Base-by-base conservation (phyloP, 371 early-diverging fungal species). In the Gilbertella persicaria region DNA sequence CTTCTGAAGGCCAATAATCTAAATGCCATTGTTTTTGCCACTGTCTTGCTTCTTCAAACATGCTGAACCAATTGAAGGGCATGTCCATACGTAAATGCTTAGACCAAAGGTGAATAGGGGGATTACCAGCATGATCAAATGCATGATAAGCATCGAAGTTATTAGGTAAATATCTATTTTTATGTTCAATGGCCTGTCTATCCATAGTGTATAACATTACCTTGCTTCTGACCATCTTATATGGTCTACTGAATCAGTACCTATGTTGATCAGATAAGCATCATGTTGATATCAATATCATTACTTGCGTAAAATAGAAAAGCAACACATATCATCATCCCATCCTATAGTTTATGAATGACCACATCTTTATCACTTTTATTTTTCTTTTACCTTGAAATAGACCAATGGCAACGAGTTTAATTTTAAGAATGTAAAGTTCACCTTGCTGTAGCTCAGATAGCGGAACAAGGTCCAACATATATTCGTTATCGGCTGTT, bases 251-350 rank as follows among this genome's bases (percentile, higher is more conserved):
- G 58, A 45, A 20, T 75, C 76, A 9, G 71, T 64, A 6, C 73
- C 73, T 73, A 41, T 13, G 16, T 16, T 17, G 19, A 37, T 17
- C 40, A 40, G 16, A 36, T 21, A 45, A 17, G 5, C 17, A 19
- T n/a, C 7, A 17, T 35, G 7, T 33, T 33, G 8, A 28, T 28
- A 4, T 45, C 16, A 50, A 21, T 29, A 29, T 12, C 2, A n/a
- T n/a, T 21, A 14, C 66, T 60, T 69, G 67, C 75, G 62, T 25
- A 75, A 59, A 24, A 75, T 56, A 20, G 67, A 60, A 42, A 71
- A 75, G 42, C 75, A 75, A 46, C 75, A 75, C 70, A 75, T 71
- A 50, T 75, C 72, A 52, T 75, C 75, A 26, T 75, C 59, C 75
- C 75, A 75, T 1, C 74, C 72, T 68, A 58, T 9, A 14, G n/a